Evolutionary conservation across 495 filamentous ascomycete species (phyloP), one percentile per base, ranked within the genome.

Genomic region (Clavariopsis aquatica): DNA sequence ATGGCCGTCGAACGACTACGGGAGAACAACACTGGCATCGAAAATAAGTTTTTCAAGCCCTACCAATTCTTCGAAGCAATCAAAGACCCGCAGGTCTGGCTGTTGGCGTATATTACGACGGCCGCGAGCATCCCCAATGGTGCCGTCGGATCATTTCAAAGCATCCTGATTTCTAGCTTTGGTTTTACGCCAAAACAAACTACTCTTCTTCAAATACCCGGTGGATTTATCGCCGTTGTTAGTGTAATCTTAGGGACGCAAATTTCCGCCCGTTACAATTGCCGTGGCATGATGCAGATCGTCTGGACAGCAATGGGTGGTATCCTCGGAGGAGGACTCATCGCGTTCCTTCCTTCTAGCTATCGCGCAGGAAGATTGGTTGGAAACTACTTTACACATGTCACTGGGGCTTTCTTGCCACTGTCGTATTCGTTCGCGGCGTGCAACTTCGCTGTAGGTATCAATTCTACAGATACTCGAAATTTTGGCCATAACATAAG

Each of bases 31-130:
- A 60, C 65, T 17, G 70, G 70, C 19, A 64, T 72, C 24, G 63
- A 65, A 43, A 72, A 72, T 49, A 72, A 64, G 22, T 60, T 68
- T 28, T 70, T 65, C 52, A 72, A 72, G 60, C n/a, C 36, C 12
- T 49, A 52, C 12, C 87, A 89, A 70, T 75, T 87, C n/a, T 63
- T 65, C 2, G 87, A 89, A 61, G 82, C 84, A 8, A 75, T 83
- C 46, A 62, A 75, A 28, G 86, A 89, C 61, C 77, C 82, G 43
- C 89, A 89, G 69, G 73, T 85, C 12, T 88, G 85, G 75, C 79
- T 89, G 7, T 81, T 89, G 54, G 84, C 84, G 26, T 61, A 82
- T 23, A 78, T 88, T 68, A 87, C 86, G 63, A 78, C 83, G 0
- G 81, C 84, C 5, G 79, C 78, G 56, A 81, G 80, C 66, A 77